These are phyloP conservation scores for Backusella tarrabulga DNA, from an alignment of 192 early-diverging fungal genomes.

Conservation along the genomic window DNA sequence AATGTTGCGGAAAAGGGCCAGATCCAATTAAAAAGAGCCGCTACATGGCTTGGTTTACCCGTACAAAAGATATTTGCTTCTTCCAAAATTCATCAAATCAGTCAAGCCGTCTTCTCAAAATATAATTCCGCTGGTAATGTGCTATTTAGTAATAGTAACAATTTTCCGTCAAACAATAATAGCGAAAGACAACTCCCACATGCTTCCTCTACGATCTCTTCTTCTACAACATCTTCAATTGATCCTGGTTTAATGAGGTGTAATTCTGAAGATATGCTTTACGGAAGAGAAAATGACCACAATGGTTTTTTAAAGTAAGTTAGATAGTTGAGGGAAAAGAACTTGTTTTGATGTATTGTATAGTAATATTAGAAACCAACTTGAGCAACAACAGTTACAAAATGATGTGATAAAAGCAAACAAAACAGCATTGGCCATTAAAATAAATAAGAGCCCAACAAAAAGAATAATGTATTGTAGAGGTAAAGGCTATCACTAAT, in stretches of 20 bases:
- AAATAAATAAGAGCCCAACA: background rate
- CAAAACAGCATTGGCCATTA: background rate
- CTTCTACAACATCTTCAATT: background rate
- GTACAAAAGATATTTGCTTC: background rate
- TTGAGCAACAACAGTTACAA: background rate
- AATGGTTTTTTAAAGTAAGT: conserved; percentile 4
- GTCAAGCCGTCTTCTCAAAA: background rate
- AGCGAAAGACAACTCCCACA: background rate
- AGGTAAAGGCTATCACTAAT: background rate
- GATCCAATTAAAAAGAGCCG: conserved; percentile 10
- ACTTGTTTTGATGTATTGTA: background rate
- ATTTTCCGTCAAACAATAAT: background rate
- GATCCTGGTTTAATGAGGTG: background rate
- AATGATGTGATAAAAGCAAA: background rate
- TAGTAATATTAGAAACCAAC: conserved; percentile 1
- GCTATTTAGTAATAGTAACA: background rate
- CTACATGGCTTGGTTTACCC: conserved; percentile 4
- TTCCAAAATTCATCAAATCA: background rate
- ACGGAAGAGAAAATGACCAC: background rate
- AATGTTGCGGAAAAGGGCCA: background rate
- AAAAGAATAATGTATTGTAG: conserved; percentile 18
- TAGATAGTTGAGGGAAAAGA: background rate
- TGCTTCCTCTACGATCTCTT: background rate
- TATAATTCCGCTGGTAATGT: background rate
- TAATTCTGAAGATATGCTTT: background rate